A percentile compares a stretch with the other conserved stretches of the same genome.
Conservation (phyloP, 2,329 filamentous ascomycete genomes). For the Chrysoporthe cubensis region DNA sequence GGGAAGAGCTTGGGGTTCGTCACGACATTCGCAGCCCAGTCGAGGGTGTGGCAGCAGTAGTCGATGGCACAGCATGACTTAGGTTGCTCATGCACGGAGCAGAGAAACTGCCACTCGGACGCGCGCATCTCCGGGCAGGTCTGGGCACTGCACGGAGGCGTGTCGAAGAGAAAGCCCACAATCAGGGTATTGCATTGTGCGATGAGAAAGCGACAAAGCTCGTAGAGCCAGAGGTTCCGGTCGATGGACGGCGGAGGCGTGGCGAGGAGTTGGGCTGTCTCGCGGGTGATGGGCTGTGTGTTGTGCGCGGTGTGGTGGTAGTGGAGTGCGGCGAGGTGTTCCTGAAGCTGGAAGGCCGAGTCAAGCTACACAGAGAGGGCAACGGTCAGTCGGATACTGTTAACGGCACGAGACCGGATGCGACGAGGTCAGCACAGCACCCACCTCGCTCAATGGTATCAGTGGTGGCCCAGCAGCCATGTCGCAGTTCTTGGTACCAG, state of each 20-base stretch:
- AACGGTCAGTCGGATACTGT: not conserved
- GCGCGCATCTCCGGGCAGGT: slow-evolving; percentile 99
- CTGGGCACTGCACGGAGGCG: slow-evolving; percentile 81
- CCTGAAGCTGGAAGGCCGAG: slow-evolving; percentile 95
- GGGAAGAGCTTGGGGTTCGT: slow-evolving; percentile 96
- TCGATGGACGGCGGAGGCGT: slow-evolving; percentile 82
- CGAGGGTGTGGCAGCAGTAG: slow-evolving; percentile 97
- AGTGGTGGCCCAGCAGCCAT: slow-evolving; percentile 93
- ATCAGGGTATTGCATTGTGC: slow-evolving; percentile 93
- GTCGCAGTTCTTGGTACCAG: slow-evolving; percentile 87
- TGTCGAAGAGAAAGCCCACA: slow-evolving; percentile 89
- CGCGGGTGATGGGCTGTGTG: slow-evolving; percentile 73
- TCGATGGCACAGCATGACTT: slow-evolving; percentile 98
- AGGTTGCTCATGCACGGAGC: slow-evolving; percentile 93
- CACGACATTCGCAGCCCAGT: slow-evolving; percentile 94
- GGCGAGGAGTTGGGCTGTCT: slow-evolving; percentile 75
- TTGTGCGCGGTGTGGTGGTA: slow-evolving; percentile 73
- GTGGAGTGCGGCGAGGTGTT: slow-evolving; percentile 93
- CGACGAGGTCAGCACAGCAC: slow-evolving; percentile 34
- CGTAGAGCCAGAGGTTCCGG: slow-evolving; percentile 92
- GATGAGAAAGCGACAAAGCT: slow-evolving; percentile 94
- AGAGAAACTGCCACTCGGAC: slow-evolving; percentile 98
- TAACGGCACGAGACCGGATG: not conserved
- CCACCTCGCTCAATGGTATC: slow-evolving; percentile 80
- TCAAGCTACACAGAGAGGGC: slow-evolving; percentile 69